phyloP scores from a whole-genome alignment of 805 yeast species.

The Yamadazyma ubonensis region DNA sequence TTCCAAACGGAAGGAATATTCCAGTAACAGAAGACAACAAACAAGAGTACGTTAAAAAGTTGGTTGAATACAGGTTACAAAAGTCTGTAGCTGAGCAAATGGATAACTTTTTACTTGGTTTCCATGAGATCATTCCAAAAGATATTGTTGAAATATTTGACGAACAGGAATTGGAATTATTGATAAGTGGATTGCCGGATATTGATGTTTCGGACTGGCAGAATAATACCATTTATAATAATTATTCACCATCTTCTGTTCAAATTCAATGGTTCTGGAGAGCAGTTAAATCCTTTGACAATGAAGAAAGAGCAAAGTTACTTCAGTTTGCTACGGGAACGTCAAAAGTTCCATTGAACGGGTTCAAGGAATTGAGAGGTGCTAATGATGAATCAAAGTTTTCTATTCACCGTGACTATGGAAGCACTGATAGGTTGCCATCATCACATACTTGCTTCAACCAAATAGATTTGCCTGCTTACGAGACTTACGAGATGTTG shows the following conservation, averaged over 20 bases:
- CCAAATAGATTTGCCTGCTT: constrained; percentile 90
- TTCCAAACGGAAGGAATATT: constrained; percentile 77
- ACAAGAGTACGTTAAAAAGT: constrained; percentile 78
- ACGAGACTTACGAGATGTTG: constrained; percentile 82
- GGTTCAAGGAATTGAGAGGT: constrained; percentile 87
- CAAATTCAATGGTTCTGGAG: constrained; percentile 98
- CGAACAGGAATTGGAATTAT: constrained; percentile 90
- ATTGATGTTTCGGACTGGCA: constrained; percentile 97
- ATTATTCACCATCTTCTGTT: constrained; percentile 77
- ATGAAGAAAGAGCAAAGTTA: constrained; percentile 90
- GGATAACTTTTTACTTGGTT: constrained; percentile 81
- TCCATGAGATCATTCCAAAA: constrained; percentile 84
- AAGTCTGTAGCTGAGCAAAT: constrained; percentile 84
- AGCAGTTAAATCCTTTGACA: constrained; percentile 90
- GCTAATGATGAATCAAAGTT: constrained; percentile 84
- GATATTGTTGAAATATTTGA: constrained; percentile 84
- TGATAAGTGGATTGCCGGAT: constrained; percentile 93
- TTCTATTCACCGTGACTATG: constrained; percentile 86
- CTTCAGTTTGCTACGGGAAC: constrained; percentile 97
- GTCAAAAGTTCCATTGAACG: constrained; percentile 90
- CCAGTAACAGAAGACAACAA: constrained; percentile 90
- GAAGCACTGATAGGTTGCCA: constrained; percentile 82
- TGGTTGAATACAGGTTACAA: constrained; percentile 84
- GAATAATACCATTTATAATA: constrained; percentile 74
- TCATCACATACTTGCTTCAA: constrained; percentile 94